A percentile compares a stretch with the other conserved stretches of the same genome.
phyloP scores from a whole-genome alignment of 1,139 yeast species.

The Suzukiozyma palmioleophila region DNA sequence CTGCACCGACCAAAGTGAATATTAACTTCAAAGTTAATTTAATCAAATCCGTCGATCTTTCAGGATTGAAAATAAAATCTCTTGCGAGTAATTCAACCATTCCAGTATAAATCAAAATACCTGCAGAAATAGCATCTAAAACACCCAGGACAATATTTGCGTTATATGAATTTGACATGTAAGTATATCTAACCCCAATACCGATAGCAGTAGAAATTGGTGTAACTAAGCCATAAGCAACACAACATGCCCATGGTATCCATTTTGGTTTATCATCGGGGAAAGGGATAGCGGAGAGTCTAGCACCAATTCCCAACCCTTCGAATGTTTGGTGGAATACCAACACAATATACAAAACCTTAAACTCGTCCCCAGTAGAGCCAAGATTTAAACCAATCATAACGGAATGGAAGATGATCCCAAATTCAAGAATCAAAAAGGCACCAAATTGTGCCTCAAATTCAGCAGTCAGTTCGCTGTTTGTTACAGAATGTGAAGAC shows the following conservation, averaged over 20 bases:
- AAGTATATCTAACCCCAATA: constrained; percentile 20
- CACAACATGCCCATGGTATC: constrained; percentile 12
- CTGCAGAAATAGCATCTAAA: constrained; percentile 32
- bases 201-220: constrained; percentile 29
- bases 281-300: constrained; percentile 16
- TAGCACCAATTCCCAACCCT: constrained; percentile 33
- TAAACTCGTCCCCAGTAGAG: constrained; percentile 23
- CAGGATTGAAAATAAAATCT: constrained; percentile 29
- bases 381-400: constrained; percentile 22
- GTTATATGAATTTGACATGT: constrained; percentile 26
- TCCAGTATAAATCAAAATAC: constrained; percentile 32
- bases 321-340: constrained; percentile 37
- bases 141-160: constrained; percentile 31
- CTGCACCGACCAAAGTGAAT: constrained; percentile 26
- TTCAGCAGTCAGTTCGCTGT: not conserved
- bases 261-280: constrained; percentile 8
- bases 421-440: constrained; percentile 16
- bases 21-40: constrained; percentile 18
- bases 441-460: constrained; percentile 13
- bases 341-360: constrained; percentile 28
- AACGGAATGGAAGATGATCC: constrained; percentile 25
- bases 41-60: constrained; percentile 17
- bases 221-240: constrained; percentile 16
- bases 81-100: constrained; percentile 30
- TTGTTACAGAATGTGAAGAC: not conserved